These are phyloP conservation scores for Xylaria scruposa DNA, from an alignment of 495 filamentous ascomycete genomes.

Conservation along the genomic window DNA sequence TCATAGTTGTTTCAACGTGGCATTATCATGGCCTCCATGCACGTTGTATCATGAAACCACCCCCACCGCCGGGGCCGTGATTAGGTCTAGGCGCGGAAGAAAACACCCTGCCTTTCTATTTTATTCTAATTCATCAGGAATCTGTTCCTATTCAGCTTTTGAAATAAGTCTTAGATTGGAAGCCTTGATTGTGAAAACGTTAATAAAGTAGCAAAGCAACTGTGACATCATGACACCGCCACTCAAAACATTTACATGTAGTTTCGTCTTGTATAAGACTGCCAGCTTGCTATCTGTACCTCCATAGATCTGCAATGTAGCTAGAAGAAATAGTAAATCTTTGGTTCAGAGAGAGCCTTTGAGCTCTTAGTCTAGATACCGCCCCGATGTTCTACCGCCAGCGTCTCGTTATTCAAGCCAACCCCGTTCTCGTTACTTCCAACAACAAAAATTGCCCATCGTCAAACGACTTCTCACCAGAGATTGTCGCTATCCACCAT, in stretches of 20 bases:
- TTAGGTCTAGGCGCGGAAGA: not conserved
- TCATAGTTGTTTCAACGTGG: not conserved
- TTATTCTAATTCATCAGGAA: not conserved
- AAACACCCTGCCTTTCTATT: not conserved
- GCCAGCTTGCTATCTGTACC: not conserved
- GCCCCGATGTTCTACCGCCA: not conserved
- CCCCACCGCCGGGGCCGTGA: not conserved
- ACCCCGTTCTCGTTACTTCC: not conserved
- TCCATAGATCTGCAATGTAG: not conserved
- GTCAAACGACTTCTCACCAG: slow-evolving; percentile 29
- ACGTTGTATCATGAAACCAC: not conserved
- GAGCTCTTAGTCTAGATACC: not conserved
- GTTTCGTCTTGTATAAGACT: not conserved
- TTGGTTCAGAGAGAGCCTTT: not conserved
- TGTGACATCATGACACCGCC: not conserved
- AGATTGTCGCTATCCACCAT: slow-evolving; percentile 37
- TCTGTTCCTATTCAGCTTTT: no score
- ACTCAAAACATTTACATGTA: not conserved
- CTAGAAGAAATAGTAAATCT: not conserved
- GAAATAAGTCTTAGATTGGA: not conserved
- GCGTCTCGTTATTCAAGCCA: not conserved
- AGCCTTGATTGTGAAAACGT: not conserved
- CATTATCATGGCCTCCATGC: not conserved
- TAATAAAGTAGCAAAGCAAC: not conserved
- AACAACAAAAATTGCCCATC: not conserved